phyloP scores from a whole-genome alignment of 1,284 basidiomycete species.

The Ustilago loliicola region DNA sequence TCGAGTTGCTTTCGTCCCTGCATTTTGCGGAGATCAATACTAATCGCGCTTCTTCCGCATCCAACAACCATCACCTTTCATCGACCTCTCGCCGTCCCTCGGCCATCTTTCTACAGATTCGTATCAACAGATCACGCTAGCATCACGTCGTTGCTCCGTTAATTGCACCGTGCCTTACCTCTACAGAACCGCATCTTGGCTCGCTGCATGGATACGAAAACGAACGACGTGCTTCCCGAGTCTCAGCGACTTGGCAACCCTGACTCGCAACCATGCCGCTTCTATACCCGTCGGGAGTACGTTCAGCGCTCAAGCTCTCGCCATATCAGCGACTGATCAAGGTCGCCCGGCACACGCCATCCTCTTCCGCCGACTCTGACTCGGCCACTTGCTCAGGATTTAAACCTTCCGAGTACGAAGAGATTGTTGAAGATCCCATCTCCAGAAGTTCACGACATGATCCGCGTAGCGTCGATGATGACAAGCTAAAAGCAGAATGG shows the following conservation, averaged over 20 bases:
- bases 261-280: constrained; percentile 35
- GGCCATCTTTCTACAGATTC: background rate
- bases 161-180: background rate
- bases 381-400: constrained; percentile 30
- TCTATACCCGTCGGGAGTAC: constrained; percentile 42
- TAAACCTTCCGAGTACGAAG: constrained; percentile 42
- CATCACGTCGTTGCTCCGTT: background rate
- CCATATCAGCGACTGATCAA: constrained; percentile 47
- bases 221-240: background rate
- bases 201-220: constrained; percentile 2
- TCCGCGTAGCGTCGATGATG: constrained; percentile 29
- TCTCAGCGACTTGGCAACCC: background rate
- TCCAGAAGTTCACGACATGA: constrained; percentile 28
- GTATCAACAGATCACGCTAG: background rate
- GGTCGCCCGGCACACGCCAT: constrained; percentile 43
- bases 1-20: constrained; percentile 8
- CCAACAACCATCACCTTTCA: constrained; percentile 18
- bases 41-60: constrained; percentile 18
- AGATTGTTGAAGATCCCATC: constrained; percentile 34
- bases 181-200: background rate
- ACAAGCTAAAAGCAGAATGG: constrained; percentile 30
- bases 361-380: constrained; percentile 11
- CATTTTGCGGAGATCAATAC: constrained; percentile 39
- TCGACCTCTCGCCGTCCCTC: background rate
- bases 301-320: constrained; percentile 26